Evolutionary conservation across 176 grass and related monocot species (phyloP), one percentile per base, ranked within the genome.

Genomic region (Saccharum spontaneum): DNA sequence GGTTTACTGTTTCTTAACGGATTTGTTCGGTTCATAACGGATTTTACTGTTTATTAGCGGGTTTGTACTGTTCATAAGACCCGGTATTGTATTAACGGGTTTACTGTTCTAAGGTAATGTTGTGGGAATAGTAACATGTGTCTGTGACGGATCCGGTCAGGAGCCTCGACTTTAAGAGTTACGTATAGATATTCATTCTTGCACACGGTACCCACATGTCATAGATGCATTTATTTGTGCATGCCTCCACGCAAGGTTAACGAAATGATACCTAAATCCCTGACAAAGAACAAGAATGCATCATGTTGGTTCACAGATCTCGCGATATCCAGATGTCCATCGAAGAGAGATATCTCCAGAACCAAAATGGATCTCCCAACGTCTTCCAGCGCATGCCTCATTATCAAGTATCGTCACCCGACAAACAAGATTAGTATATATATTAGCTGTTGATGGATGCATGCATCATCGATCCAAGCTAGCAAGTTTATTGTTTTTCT

Each of bases 361-460:
- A 70, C 38, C 30, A 36, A 36, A 67, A 17, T 36, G 17, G 23
- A 22, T 43, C 69, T 49, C 18, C 18, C 10, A 59, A 17, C 74
- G 5, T 14, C 68, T 71, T 71, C 68, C 68, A 71, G 68, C 68
- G 18, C 54, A 57, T 37, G 36, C 39, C 22, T 72, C 41, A 73
- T 48, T 18, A 75, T 69, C 79, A 24, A 22, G 2, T 14, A 18
- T 54, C 41, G 67, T 76, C 87, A 80, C 87, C 81, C 36, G 82
- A 75, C 77, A 80, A 69, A 41, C 49, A 16, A 76, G 60, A 81
- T 15, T 28, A 28, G 28, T 52, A 55, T 22, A 20, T 79, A 89
- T 79, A 89, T 18, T 67, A 34, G 14, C 7, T 5, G 46, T 80
- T 66, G 76, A 75, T 67, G 50, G 45, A 57, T 85, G 57, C 61